Evolutionary conservation across 345 rosid genomes (phyloP).

Genomic region (Ceriops zippeliana): DNA sequence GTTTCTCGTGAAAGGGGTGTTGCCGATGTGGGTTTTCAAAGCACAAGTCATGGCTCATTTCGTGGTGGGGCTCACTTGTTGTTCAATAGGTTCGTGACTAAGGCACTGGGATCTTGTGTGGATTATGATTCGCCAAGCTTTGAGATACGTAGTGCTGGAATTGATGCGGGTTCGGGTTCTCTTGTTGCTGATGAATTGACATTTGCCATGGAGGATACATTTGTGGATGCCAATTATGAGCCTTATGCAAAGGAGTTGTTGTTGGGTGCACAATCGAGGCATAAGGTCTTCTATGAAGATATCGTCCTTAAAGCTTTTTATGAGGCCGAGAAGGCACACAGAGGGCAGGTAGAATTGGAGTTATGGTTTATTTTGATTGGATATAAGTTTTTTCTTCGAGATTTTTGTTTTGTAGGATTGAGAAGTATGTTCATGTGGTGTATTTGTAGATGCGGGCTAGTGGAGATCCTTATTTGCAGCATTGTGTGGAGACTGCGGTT

Average conservation of each 20-base stretch:
- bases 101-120: constrained; percentile 71
- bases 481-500: constrained; percentile 93
- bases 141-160: constrained; percentile 18
- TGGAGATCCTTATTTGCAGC: constrained; percentile 92
- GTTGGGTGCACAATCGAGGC: constrained; percentile 60
- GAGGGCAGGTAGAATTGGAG: constrained; percentile 68
- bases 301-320: constrained; percentile 74
- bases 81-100: constrained; percentile 64
- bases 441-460: constrained; percentile 76
- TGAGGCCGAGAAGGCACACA: constrained; percentile 89
- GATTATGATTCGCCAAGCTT: constrained; percentile 53
- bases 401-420: constrained; percentile 19
- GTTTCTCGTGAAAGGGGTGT: constrained; percentile 37
- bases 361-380: neutral
- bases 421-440: neutral
- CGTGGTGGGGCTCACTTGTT: constrained; percentile 48
- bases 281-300: constrained; percentile 59
- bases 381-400: constrained; percentile 2
- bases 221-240: constrained; percentile 34
- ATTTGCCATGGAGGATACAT: constrained; percentile 69
- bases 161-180: constrained; percentile 25
- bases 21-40: constrained; percentile 37
- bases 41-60: constrained; percentile 29
- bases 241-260: constrained; percentile 68
- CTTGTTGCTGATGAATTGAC: constrained; percentile 60